Evolutionary conservation across 495 filamentous ascomycete species (phyloP).

Genomic region (Trichocladium uniseriatum): DNA sequence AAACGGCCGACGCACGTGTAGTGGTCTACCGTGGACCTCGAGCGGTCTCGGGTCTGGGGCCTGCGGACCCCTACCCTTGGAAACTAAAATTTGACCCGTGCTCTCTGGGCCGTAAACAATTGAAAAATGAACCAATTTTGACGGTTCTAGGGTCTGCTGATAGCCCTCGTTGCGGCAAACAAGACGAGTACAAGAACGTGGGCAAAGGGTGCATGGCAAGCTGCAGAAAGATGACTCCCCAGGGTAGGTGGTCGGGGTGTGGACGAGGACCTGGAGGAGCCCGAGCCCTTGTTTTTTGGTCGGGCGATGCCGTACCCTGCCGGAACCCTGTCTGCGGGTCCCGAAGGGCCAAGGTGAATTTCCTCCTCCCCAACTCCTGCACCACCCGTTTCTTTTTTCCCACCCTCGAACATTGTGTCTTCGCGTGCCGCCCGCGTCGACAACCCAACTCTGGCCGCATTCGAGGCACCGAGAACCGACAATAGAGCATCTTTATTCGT

Average conservation of each 20-base stretch:
- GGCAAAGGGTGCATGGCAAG: conserved; percentile 7
- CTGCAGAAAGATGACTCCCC: conserved; percentile 13
- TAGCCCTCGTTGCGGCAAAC: conserved; percentile 20
- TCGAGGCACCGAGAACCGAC: not conserved
- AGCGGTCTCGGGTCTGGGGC: conserved; percentile 8
- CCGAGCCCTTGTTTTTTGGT: not conserved
- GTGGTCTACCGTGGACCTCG: conserved; percentile 14
- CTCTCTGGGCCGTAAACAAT: conserved; percentile 16
- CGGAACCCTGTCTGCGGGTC: too few relatives aligned
- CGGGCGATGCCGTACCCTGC: too few relatives aligned
- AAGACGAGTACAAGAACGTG: conserved; percentile 28
- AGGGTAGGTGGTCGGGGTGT: conserved; percentile 23
- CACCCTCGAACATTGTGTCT: conserved; percentile 2
- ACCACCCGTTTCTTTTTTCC: not conserved
- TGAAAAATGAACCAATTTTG: conserved; percentile 10
- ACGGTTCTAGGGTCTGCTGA: conserved; percentile 14
- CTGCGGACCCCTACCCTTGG: conserved; percentile 26
- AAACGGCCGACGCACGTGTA: conserved; percentile 1
- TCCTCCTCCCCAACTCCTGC: conserved; percentile 18
- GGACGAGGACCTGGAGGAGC: conserved; percentile 21
- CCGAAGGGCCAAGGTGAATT: too few relatives aligned
- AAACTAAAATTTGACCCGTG: conserved; percentile 15
- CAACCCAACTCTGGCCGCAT: not conserved
- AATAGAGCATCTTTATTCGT: not conserved
- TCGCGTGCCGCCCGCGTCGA: not conserved